Evolutionary conservation across 2,329 filamentous ascomycete genomes (phyloP), one percentile per base, ranked within the genome.

Genomic region (Plenodomus lindquistii): DNA sequence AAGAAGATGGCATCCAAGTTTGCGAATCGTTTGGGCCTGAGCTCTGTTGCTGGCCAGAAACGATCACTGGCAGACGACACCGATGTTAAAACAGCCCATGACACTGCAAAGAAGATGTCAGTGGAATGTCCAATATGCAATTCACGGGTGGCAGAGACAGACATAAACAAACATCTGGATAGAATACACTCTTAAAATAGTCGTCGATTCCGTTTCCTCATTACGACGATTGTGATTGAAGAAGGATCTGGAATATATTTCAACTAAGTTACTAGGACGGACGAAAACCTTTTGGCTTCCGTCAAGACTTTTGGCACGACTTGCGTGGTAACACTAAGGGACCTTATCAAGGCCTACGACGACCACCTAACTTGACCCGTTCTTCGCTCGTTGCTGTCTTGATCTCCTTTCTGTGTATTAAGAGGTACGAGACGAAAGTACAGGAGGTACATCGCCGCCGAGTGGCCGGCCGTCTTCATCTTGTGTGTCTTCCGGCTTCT

Each of bases 391-490:
- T 20, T 39, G 24, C 36, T 16, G 21, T 40, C 27, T 41, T 41
- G 31, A 20, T 6, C 34, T 15, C 19, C 4, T 31, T 34, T 9
- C 21, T 10, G 17, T 21, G 35, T 18, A 22, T 37, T 35, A 44
- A 38, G 43, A 37, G 27, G 11, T 15, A 15, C 27, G 11, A 8
- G 27, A 31, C 27, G 15, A 31, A 31, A 55, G 57, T 60, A 82
- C 81, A 85, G 84, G 82, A 84, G 81, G 81, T 83, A 81, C 79
- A 81, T 81, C 80, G 79, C 79, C 81, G 81, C 78, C 75, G 63
- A 64, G 77, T 77, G 78, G 82, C 35, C 40, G 43, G 66, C 83
- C 84, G 62, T 88, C 75, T 40, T 76, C 85, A 61, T 88, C 84
- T 58, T 82, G 81, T 47, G 87, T 86, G 66, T 88, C 85, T 46